phyloP scores from a whole-genome alignment of 1,284 basidiomycete genomes.

The Ceratobasidium sp. region DNA sequence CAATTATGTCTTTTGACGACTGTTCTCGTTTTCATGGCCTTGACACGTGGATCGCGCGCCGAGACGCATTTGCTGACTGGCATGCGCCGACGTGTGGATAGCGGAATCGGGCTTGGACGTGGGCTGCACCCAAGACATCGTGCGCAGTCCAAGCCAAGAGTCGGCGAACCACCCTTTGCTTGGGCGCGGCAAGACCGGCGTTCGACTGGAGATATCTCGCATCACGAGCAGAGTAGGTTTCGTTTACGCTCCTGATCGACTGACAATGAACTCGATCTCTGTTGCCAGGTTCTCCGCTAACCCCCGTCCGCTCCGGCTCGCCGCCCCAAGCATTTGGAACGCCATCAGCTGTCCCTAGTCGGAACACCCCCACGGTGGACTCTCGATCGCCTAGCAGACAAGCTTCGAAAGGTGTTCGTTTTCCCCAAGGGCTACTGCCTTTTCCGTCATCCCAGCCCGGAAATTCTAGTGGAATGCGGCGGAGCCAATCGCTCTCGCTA shows the following conservation, averaged over 20 bases:
- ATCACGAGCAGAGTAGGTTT: conserved; percentile 5
- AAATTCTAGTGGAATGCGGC: background rate
- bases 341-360: background rate
- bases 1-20: conserved; percentile 80
- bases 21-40: conserved; percentile 80
- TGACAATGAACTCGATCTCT: background rate
- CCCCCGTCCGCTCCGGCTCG: conserved; percentile 7
- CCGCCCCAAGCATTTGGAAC: conserved; percentile 6
- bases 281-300: conserved; percentile 7
- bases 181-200: conserved; percentile 27
- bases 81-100: conserved; percentile 22
- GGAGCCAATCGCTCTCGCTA: conserved; percentile 32
- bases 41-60: conserved; percentile 73
- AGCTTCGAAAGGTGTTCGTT: conserved; percentile 3
- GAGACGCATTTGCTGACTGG: conserved; percentile 23
- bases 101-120: conserved; percentile 11
- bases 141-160: conserved; percentile 27
- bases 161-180: conserved; percentile 7
- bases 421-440: conserved; percentile 16
- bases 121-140: conserved; percentile 15
- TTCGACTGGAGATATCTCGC: conserved; percentile 24
- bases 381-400: conserved; percentile 3
- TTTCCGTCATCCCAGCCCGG: background rate
- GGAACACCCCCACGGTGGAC: background rate
- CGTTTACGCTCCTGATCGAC: background rate